Evolutionary conservation across 176 grass and related monocot species (phyloP), one percentile per base, ranked within the genome.

Genomic region (Oryza punctata): DNA sequence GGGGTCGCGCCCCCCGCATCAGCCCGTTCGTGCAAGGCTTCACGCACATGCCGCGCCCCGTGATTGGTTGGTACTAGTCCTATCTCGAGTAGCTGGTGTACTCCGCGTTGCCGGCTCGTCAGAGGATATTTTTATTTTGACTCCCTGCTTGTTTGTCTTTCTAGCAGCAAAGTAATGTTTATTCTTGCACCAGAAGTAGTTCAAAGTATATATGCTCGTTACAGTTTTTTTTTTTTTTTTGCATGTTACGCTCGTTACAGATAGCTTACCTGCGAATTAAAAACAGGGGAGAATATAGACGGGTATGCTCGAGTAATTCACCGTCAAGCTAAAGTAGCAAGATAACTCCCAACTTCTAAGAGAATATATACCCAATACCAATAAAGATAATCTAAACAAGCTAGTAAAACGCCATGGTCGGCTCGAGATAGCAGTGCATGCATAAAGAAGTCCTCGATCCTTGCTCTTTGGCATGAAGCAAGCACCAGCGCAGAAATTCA

Each of bases 351-450:
- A 24, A 24, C n/a, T 24, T 11, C 57, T 10, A 24, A 61, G n/a
- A 24, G 57, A 8, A 65, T 78, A 50, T 21, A 54, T 33, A 15
- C 50, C 50, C 6, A 54, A 14, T 18, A 38, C 37, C 37, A 38
- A 47, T 16, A 43, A 66, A 87, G 60, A 57, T 18, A 61, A 63
- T 63, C 49, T 70, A 72, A 72, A 82, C 2, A 70, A 82, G 0
- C 38, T 27, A 41, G 40, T 41, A 41, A 41, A 10, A 41, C 7
- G 9, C 10, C 40, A 41, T 41, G 40, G 40, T 41, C 40, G 40
- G 40, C 9, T 41, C 40, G 10, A 2, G 40, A 41, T 41, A 41
- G 40, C 40, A 41, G 40, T 41, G 40, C 40, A 41, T 41, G 37
- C 37, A 38, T 9, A 38, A 4, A 73, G 4, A 82, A 70, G 52